phyloP scores from a whole-genome alignment of 2,329 filamentous ascomycete genomes.

The Acrocalymma vagum region DNA sequence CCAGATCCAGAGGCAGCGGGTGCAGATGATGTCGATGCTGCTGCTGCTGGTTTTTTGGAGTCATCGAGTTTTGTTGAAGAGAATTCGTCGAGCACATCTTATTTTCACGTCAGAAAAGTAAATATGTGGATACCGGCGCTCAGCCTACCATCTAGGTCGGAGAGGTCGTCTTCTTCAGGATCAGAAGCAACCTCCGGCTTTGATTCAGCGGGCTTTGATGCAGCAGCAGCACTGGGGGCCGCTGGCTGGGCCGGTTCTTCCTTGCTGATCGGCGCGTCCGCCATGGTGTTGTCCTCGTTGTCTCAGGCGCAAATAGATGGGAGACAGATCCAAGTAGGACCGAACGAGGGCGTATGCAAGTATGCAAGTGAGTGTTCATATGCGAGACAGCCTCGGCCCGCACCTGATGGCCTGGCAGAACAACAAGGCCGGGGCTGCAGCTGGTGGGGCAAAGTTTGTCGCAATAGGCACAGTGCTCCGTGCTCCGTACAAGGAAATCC shows the following conservation, averaged over 20 bases:
- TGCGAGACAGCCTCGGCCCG: conserved; percentile 33
- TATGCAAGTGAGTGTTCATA: conserved; percentile 14
- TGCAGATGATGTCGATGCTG: conserved; percentile 39
- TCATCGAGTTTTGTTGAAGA: conserved; percentile 70
- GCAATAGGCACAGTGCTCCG: too few relatives aligned
- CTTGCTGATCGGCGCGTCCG: conserved; percentile 27
- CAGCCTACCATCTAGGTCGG: conserved; percentile 83
- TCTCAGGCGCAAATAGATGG: background rate
- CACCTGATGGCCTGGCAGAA: background rate
- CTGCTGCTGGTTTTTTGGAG: conserved; percentile 48
- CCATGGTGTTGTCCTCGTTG: conserved; percentile 22
- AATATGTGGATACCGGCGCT: background rate
- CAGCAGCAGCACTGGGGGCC: conserved; percentile 12
- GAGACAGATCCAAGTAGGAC: background rate
- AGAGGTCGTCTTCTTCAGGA: conserved; percentile 89
- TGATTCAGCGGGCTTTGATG: conserved; percentile 25
- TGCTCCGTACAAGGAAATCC: too few relatives aligned
- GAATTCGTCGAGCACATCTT: conserved; percentile 95
- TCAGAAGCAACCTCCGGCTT: conserved; percentile 69
- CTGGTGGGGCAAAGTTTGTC: conserved; percentile 6
- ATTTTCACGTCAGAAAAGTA: conserved; percentile 12
- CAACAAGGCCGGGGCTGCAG: background rate
- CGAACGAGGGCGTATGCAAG: conserved; percentile 4
- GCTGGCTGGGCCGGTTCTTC: conserved; percentile 18
- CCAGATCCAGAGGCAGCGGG: conserved; percentile 50